Conservation (phyloP, 495 filamentous ascomycete species). For the Glonium stellatum region DNA sequence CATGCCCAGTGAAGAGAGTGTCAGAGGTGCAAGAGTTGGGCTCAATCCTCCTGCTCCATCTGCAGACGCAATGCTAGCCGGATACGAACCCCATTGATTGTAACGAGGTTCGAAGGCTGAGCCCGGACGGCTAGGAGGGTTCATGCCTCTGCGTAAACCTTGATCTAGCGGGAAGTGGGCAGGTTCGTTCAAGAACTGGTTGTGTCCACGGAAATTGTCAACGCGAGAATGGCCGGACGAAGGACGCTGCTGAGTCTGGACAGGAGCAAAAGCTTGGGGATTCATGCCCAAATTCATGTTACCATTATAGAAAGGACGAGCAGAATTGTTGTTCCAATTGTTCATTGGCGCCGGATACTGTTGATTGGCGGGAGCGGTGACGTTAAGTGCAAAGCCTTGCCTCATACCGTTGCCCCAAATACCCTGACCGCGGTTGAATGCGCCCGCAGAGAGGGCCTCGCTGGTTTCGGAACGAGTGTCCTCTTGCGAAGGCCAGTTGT, state of each 20-base stretch:
- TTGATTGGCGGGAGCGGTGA: constrained; percentile 13
- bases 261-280: constrained; percentile 10
- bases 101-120: constrained; percentile 31
- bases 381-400: constrained; percentile 25
- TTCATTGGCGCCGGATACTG: constrained; percentile 26
- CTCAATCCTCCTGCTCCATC: constrained; percentile 10
- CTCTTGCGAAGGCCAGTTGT: constrained; percentile 58
- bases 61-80: constrained; percentile 1
- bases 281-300: constrained; percentile 15
- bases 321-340: constrained; percentile 24
- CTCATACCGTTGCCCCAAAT: constrained; percentile 51
- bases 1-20: constrained; percentile 34
- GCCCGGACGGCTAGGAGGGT: constrained; percentile 38
- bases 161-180: constrained; percentile 35
- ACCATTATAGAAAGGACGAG: constrained; percentile 19
- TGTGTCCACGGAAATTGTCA: constrained; percentile 28
- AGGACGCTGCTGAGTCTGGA: constrained; percentile 13
- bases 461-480: constrained; percentile 60
- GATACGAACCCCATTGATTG: constrained; percentile 21
- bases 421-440: constrained; percentile 53
- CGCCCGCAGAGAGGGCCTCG: constrained; percentile 54
- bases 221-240: constrained; percentile 11
- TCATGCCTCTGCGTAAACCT: constrained; percentile 37
- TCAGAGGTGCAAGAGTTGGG: constrained; percentile 12
- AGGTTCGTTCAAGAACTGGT: constrained; percentile 34